Conservation (phyloP, 495 filamentous ascomycete species). For the Tuber melanosporum region DNA sequence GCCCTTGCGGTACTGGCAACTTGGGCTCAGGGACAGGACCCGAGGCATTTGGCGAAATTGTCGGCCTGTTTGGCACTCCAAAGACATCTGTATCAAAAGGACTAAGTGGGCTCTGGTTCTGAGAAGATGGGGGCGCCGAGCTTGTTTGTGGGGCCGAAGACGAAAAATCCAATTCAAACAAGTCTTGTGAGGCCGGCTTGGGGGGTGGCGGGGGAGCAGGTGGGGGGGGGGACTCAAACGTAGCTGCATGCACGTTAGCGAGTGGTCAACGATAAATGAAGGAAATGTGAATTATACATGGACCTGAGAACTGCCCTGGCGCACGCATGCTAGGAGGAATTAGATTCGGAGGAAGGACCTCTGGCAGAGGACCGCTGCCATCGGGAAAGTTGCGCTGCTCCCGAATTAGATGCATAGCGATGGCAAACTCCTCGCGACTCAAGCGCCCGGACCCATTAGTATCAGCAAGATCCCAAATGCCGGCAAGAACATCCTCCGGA, state of each 20-base stretch:
- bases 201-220: slow-evolving; percentile 47
- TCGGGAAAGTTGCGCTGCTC: slow-evolving; percentile 71
- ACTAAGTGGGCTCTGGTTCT: slow-evolving; percentile 51
- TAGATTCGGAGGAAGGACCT: slow-evolving; percentile 67
- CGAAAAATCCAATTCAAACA: slow-evolving; percentile 73
- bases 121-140: slow-evolving; percentile 49
- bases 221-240: slow-evolving; percentile 51
- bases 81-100: slow-evolving; percentile 59
- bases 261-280: slow-evolving; percentile 7
- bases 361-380: slow-evolving; percentile 54
- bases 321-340: slow-evolving; percentile 84
- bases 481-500: slow-evolving; percentile 82
- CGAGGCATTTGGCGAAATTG: slow-evolving; percentile 23
- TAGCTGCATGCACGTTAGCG: slow-evolving; percentile 42
- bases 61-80: slow-evolving; percentile 46
- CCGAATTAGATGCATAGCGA: slow-evolving; percentile 94
- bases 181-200: slow-evolving; percentile 78
- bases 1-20: slow-evolving; percentile 41
- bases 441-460: slow-evolving; percentile 83
- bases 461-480: slow-evolving; percentile 95
- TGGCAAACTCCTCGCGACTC: slow-evolving; percentile 83
- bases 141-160: slow-evolving; percentile 49
- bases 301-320: slow-evolving; percentile 44
- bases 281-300: slow-evolving; percentile 16
- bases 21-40: slow-evolving; percentile 8